These are phyloP conservation scores for Pestalotiopsis sp. DNA, from an alignment of 2,329 filamentous ascomycete genomes.

Conservation along the genomic window DNA sequence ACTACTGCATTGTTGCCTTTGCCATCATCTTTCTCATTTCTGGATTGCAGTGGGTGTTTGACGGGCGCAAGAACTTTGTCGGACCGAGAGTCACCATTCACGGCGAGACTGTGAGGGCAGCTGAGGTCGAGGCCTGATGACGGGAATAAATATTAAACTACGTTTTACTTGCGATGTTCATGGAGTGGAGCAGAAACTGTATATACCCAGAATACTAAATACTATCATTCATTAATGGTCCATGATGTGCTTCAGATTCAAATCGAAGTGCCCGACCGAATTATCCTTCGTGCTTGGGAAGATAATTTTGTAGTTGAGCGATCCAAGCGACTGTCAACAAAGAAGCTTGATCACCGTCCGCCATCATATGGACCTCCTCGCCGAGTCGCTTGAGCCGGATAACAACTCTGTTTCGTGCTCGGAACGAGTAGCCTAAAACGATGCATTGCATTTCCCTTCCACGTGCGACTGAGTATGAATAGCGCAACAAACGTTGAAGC, in stretches of 20 bases:
- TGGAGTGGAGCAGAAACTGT: too few species aligned
- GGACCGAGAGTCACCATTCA: conserved; percentile 36
- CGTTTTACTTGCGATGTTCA: too few species aligned
- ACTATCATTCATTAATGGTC: background rate
- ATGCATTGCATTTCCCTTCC: background rate
- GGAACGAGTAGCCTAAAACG: background rate
- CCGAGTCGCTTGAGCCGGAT: too few species aligned
- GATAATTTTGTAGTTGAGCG: too few species aligned
- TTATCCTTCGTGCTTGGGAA: too few species aligned
- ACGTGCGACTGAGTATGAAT: background rate
- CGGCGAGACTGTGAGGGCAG: conserved; percentile 13
- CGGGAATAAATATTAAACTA: too few species aligned
- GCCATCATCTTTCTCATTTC: conserved; percentile 52
- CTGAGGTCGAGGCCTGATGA: background rate
- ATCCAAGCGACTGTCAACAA: too few species aligned
- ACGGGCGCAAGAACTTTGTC: conserved; percentile 49
- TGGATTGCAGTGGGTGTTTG: conserved; percentile 42
- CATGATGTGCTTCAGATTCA: too few species aligned
- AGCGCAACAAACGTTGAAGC: background rate
- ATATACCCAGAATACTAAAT: background rate
- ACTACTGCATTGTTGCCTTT: conserved; percentile 53
- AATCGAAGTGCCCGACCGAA: too few species aligned
- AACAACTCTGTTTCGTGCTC: background rate
- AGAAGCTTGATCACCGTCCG: too few species aligned
- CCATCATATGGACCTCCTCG: too few species aligned